phyloP scores from a whole-genome alignment of 139 green algal genomes.

The Tetradesmus lagerheimii region DNA sequence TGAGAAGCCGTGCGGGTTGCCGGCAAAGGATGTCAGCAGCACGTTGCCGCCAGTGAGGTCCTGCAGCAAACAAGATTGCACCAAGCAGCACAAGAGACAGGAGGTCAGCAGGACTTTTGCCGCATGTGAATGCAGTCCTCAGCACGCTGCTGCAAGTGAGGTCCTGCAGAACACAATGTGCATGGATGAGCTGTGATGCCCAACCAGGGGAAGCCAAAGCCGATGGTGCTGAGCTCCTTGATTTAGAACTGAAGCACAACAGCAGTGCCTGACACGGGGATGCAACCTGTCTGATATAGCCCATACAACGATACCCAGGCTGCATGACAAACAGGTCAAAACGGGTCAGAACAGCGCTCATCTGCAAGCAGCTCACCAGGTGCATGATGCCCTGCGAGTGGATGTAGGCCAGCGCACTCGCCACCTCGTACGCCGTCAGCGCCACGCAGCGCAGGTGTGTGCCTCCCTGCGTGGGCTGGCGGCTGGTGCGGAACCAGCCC shows the following conservation, averaged over 20 bases:
- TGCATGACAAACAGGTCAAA: background rate
- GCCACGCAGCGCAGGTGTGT: conserved; percentile 38
- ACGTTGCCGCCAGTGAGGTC: conserved; percentile 78
- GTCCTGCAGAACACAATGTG: too few species aligned
- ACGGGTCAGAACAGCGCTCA: background rate
- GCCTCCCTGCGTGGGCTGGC: conserved; percentile 28
- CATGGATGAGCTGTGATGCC: too few species aligned
- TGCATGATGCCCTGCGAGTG: conserved; percentile 57
- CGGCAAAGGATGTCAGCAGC: conserved; percentile 53
- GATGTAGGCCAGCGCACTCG: conserved; percentile 61
- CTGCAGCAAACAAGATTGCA: background rate
- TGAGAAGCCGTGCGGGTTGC: conserved; percentile 54
- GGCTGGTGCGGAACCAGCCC: conserved; percentile 43
- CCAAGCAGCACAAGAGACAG: too few species aligned
- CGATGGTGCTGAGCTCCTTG: too few species aligned
- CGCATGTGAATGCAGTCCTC: too few species aligned
- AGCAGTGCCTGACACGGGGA: too few species aligned
- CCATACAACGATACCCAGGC: too few species aligned
- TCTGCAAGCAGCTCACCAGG: conserved; percentile 38
- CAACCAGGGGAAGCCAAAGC: too few species aligned
- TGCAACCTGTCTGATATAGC: too few species aligned
- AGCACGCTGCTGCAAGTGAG: too few species aligned
- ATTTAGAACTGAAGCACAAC: too few species aligned
- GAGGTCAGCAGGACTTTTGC: too few species aligned
- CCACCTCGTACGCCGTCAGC: conserved; percentile 51